phyloP scores from a whole-genome alignment of 352 stramenopile genomes.

The Phytophthora cactorum region DNA sequence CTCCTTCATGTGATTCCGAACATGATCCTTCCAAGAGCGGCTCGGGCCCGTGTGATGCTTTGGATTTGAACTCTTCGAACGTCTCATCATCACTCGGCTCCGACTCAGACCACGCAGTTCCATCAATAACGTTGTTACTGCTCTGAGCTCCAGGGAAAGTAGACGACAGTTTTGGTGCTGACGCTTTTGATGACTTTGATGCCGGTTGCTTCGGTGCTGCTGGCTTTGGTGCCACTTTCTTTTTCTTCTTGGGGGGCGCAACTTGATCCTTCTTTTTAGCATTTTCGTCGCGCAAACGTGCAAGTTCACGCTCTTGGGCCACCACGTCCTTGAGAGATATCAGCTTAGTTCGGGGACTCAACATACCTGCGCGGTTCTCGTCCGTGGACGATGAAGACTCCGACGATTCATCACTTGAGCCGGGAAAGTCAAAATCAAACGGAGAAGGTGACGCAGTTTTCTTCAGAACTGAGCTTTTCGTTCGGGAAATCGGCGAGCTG shows the following conservation, averaged over 20 bases:
- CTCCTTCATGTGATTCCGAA: constrained; percentile 22
- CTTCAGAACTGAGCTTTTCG: constrained; percentile 25
- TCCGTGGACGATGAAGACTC: constrained; percentile 14
- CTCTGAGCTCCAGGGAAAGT: constrained; percentile 9
- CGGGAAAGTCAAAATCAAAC: constrained; percentile 37
- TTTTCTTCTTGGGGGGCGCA: constrained; percentile 16
- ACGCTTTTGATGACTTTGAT: constrained; percentile 3
- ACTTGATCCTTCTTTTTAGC: constrained; percentile 6
- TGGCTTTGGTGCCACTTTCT: constrained; percentile 9
- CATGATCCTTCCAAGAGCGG: constrained; percentile 12
- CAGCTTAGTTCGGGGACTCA: constrained; percentile 14
- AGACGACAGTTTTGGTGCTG: constrained; percentile 11
- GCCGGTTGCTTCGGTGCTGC: constrained; percentile 1
- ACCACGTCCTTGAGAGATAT: constrained; percentile 40
- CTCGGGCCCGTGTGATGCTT: constrained; percentile 9
- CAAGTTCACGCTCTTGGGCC: constrained; percentile 35
- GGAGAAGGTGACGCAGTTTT: constrained; percentile 33
- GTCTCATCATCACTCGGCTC: constrained; percentile 14
- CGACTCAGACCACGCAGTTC: constrained; percentile 26
- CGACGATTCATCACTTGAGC: constrained; percentile 33
- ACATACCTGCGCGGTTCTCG: constrained; percentile 1
- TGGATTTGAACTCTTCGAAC: constrained; percentile 4
- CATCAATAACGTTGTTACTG: constrained; percentile 25
- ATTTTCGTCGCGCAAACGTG: constrained; percentile 19
- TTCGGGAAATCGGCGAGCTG: neutral